Conservation (phyloP, 345 rosid genomes). For the Gynandropsis gynandra region DNA sequence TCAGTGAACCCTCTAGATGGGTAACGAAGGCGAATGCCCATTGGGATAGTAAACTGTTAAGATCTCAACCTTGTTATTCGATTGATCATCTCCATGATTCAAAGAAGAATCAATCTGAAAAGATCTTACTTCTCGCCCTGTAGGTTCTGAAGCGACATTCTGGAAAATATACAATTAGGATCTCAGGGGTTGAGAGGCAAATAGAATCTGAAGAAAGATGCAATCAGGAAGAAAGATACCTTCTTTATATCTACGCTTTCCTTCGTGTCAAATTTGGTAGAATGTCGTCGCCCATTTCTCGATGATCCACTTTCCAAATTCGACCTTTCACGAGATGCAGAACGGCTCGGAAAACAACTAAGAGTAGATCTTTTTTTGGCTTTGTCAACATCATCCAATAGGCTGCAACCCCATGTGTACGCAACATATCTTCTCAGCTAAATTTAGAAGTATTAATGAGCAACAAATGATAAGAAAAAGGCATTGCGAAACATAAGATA, state of each 20-base stretch:
- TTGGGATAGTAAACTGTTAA: background rate
- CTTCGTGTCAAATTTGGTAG: constrained; percentile 35
- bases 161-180: constrained; percentile 21
- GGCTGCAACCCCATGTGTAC: constrained; percentile 68
- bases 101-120: constrained; percentile 24
- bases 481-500: constrained; percentile 1
- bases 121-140: constrained; percentile 31
- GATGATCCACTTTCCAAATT: constrained; percentile 33
- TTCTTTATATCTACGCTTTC: constrained; percentile 35
- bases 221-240: constrained; percentile 35
- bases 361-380: constrained; percentile 26
- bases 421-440: constrained; percentile 90
- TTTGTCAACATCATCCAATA: constrained; percentile 35
- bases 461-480: constrained; percentile 14
- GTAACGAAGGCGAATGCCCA: background rate
- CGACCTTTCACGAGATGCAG: constrained; percentile 32
- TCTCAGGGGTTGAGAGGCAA: background rate
- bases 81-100: constrained; percentile 23
- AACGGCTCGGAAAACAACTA: constrained; percentile 31
- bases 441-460: constrained; percentile 19
- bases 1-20: background rate
- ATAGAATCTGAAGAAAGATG: background rate
- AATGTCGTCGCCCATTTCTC: constrained; percentile 22
- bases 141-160: constrained; percentile 29
- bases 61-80: constrained; percentile 15